Base-by-base conservation (phyloP, 1,284 basidiomycete species). In the Hemileia vastatrix region DNA sequence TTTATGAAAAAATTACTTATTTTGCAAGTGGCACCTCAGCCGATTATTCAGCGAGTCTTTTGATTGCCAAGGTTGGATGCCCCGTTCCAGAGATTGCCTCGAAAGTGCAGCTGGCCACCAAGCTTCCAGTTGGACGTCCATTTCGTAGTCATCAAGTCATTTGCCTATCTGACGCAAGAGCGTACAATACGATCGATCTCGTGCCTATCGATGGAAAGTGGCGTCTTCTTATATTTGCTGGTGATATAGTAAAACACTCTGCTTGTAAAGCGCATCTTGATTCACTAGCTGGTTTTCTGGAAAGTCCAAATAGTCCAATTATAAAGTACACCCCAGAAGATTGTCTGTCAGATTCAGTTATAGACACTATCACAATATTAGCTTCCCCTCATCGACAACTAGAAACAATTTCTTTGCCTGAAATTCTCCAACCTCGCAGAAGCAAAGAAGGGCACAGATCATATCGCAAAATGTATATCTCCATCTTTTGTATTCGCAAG, bases 331-430 rank as follows among this genome's bases (percentile, higher is more conserved):
- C 71, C 6, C 71, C 71, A 4, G 23, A 36, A 23, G 40, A 54
- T 15, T 18, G 52, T 23, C 50, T 51, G 15, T 55, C 70, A 1
- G 60, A 61, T 50, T 49, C 54, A 3, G 55, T 70, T 21, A 66
- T 73, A 21, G 68, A 70, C 43, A 53, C 64, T n/a, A 50, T 72
- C n/a, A 72, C 71, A 1, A 59, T 71, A 8, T 55, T 68, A 45
- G 55, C 63, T 4, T 66, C 64, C 43, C 49, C 64, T 36, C 64
- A 66, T 44, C 50, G 33, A n/a, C 48, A 44, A 2, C 49, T 70
- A 4, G 68, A 70, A 53, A 44, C 53, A 4, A 54, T 53, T 9
- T 59, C 31, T 0, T 66, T 67, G 49, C 66, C 65, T 1, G 45
- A 53, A 15, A 61, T 70, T 4, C 43, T 70, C 27, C 61, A 63